Conservation (phyloP, 805 yeast species). For the Cephaloascus albidus region DNA sequence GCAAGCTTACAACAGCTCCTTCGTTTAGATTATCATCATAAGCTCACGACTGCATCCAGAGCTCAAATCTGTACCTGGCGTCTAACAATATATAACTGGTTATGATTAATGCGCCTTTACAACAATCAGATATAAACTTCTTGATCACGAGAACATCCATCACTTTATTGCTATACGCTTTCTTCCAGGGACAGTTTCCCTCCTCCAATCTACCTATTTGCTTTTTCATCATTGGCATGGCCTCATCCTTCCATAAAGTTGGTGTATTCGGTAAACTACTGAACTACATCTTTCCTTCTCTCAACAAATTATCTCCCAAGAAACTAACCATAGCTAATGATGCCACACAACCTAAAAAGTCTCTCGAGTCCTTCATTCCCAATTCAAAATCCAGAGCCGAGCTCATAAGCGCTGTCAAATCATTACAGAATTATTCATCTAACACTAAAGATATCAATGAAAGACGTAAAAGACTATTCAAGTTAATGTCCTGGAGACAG, state of each 20-base stretch:
- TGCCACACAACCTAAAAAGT: background rate
- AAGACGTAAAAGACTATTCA: conserved; percentile 30
- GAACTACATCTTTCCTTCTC: background rate
- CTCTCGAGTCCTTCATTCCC: background rate
- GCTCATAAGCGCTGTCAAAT: conserved; percentile 29
- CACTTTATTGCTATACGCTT: background rate
- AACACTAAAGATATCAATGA: conserved; percentile 35
- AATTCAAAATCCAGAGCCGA: conserved; percentile 10
- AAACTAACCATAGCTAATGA: background rate
- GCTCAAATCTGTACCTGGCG: too few species aligned
- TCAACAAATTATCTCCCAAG: too few species aligned
- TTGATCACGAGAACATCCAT: background rate
- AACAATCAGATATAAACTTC: background rate
- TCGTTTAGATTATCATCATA: too few species aligned
- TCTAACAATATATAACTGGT: too few species aligned
- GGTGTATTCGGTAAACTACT: background rate
- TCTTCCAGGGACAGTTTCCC: background rate
- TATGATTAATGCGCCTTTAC: too few species aligned
- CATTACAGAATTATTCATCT: conserved; percentile 32
- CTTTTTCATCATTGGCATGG: background rate
- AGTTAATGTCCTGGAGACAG: conserved; percentile 44
- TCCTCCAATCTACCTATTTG: background rate
- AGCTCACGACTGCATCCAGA: too few species aligned
- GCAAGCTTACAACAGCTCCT: too few species aligned
- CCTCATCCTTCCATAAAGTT: background rate